phyloP scores from a whole-genome alignment of 192 early-diverging fungal genomes.

The Coemansia sp. region DNA sequence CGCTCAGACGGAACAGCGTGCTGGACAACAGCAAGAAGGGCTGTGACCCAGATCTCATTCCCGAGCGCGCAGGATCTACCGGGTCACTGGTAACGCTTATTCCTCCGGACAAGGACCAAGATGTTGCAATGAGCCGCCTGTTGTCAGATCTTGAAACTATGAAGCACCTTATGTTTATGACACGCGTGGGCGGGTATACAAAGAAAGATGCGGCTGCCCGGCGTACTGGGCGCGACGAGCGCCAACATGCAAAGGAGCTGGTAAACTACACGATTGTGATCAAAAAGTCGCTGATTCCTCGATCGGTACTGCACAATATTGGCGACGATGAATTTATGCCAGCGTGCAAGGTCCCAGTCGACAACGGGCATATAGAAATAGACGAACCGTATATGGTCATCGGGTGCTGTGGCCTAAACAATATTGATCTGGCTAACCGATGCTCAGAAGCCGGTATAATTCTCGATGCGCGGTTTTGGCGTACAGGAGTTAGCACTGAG shows the following conservation, averaged over 20 bases:
- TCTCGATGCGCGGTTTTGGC: constrained; percentile 47
- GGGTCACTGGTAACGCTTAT: constrained; percentile 25
- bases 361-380: constrained; percentile 25
- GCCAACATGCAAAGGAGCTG: constrained; percentile 27
- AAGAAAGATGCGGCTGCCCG: constrained; percentile 13
- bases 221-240: constrained; percentile 20
- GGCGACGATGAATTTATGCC: constrained; percentile 27
- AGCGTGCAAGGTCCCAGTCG: constrained; percentile 19
- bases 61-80: constrained; percentile 17
- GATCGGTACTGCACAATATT: constrained; percentile 11
- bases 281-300: constrained; percentile 33
- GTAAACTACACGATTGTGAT: constrained; percentile 38
- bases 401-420: constrained; percentile 42
- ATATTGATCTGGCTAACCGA: constrained; percentile 26
- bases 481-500: constrained; percentile 31
- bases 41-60: constrained; percentile 23
- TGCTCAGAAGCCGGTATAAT: constrained; percentile 39
- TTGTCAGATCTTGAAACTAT: constrained; percentile 38
- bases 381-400: constrained; percentile 43
- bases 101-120: constrained; percentile 44
- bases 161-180: constrained; percentile 39
- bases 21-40: constrained; percentile 6
- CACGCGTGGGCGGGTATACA: constrained; percentile 23
- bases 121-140: constrained; percentile 21
- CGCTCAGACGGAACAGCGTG: not conserved